phyloP scores from a whole-genome alignment of 75 land plant genomes.

The Pinus albicaulis region DNA sequence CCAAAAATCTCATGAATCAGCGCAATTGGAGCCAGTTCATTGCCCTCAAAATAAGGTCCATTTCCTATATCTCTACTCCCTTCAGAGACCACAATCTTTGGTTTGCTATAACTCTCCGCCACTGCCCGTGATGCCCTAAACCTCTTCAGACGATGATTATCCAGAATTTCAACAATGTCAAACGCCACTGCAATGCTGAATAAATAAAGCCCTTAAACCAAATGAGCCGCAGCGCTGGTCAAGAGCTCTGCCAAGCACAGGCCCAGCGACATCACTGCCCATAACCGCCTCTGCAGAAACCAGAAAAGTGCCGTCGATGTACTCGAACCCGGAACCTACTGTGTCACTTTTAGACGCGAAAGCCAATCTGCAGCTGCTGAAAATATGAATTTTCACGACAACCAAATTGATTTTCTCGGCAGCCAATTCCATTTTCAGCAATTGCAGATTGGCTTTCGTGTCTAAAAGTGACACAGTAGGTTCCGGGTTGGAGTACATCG shows the following conservation, averaged over 20 bases:
- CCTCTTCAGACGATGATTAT: constrained; percentile 12
- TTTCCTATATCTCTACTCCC: background rate
- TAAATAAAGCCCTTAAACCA: constrained; percentile 61
- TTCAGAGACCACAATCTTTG: background rate
- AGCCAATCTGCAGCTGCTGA: too few species aligned
- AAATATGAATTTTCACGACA: too few species aligned
- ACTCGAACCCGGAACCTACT: too few species aligned
- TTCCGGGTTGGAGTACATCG: too few species aligned
- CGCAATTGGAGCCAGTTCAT: constrained; percentile 71
- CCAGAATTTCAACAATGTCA: constrained; percentile 26
- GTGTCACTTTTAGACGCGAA: too few species aligned
- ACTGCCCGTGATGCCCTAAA: background rate
- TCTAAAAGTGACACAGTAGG: too few species aligned
- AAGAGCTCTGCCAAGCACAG: constrained; percentile 51
- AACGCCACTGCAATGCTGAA: constrained; percentile 70
- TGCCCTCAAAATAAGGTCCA: constrained; percentile 31
- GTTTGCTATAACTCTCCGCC: background rate
- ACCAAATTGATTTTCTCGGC: too few species aligned
- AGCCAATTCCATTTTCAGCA: too few species aligned
- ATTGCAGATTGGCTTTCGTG: too few species aligned
- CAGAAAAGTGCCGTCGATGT: too few species aligned
- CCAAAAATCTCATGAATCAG: constrained; percentile 97
- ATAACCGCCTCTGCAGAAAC: constrained; percentile 27
- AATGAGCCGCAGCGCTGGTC: constrained; percentile 64
- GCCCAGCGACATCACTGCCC: constrained; percentile 7